phyloP scores from a whole-genome alignment of 2,329 filamentous ascomycete genomes.

The Curvularia hawaiiensis region DNA sequence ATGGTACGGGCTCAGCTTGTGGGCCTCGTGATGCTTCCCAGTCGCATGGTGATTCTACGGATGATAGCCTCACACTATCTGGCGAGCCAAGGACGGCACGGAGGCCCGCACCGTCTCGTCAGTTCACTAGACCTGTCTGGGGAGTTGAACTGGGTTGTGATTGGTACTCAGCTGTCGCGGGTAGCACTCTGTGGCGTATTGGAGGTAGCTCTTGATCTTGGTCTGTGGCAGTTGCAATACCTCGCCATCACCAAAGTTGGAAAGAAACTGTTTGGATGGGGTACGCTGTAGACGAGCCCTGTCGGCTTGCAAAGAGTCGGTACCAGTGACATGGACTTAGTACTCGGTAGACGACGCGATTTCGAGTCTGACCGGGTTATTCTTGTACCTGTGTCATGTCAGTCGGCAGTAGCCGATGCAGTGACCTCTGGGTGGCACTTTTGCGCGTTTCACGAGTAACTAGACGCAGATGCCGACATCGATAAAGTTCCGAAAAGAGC shows the following conservation, averaged over 20 bases:
- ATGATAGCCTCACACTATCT: slow-evolving; percentile 42
- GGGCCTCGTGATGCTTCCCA: slow-evolving; percentile 37
- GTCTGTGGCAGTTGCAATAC: slow-evolving; percentile 44
- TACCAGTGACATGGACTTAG: slow-evolving; percentile 10
- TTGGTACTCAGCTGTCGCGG: slow-evolving; percentile 36
- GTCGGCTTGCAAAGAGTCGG: slow-evolving; percentile 2
- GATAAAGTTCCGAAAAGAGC: slow-evolving; percentile 12
- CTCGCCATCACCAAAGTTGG: slow-evolving; percentile 36
- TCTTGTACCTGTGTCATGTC: background rate
- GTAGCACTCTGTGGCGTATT: slow-evolving; percentile 41
- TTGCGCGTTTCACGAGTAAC: slow-evolving; percentile 14
- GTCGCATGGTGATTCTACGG: slow-evolving; percentile 38
- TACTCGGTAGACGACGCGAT: background rate
- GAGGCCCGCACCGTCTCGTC: slow-evolving; percentile 17
- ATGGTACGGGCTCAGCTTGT: slow-evolving; percentile 42
- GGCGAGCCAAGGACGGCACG: slow-evolving; percentile 13
- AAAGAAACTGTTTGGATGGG: slow-evolving; percentile 42
- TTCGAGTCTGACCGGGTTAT: background rate
- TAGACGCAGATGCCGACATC: slow-evolving; percentile 12
- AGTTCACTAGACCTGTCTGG: slow-evolving; percentile 13
- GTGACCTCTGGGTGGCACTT: slow-evolving; percentile 14
- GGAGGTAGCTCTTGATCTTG: slow-evolving; percentile 42
- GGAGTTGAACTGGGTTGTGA: slow-evolving; percentile 22
- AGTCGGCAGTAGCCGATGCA: slow-evolving; percentile 15
- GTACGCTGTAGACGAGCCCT: slow-evolving; percentile 31